Evolutionary conservation across 768 basidiomycete species (phyloP).

Genomic region (Arthromyces matolae): DNA sequence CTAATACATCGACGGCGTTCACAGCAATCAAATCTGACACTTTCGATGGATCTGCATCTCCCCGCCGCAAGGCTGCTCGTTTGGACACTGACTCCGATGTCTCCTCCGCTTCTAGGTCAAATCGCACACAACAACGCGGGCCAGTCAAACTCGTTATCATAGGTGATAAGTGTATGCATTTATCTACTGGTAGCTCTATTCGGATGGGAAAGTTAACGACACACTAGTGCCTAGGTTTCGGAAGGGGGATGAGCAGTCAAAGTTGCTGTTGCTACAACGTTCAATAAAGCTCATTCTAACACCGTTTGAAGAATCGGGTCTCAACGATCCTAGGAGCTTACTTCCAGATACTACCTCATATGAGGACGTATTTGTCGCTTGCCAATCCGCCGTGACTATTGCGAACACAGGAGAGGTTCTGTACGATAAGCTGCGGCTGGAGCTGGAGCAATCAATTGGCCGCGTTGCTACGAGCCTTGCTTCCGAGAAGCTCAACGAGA

Average conservation of each 20-base stretch:
- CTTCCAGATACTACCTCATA: constrained; percentile 51
- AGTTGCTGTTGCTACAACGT: constrained; percentile 22
- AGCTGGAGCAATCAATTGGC: constrained; percentile 54
- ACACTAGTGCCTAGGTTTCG: constrained; percentile 14
- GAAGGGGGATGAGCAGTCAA: constrained; percentile 23
- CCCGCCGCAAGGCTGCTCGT: constrained; percentile 66
- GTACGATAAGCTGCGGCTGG: constrained; percentile 53
- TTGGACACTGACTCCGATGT: constrained; percentile 65
- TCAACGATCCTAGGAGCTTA: constrained; percentile 23
- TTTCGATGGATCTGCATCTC: constrained; percentile 48
- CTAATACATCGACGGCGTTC: constrained; percentile 50
- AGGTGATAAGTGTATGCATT: constrained; percentile 36
- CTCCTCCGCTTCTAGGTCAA: constrained; percentile 58
- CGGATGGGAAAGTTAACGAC: no score
- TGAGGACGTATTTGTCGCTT: constrained; percentile 54
- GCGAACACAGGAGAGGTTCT: constrained; percentile 52
- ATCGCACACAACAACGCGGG: constrained; percentile 27
- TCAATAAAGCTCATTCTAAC: constrained; percentile 42
- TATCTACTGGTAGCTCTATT: not conserved
- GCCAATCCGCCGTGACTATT: constrained; percentile 52
- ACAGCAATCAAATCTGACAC: constrained; percentile 36
- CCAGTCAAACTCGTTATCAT: constrained; percentile 47
- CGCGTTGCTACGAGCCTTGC: constrained; percentile 38
- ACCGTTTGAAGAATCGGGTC: constrained; percentile 4
- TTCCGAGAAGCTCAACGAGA: constrained; percentile 11